Percentiles rank a stretch among this genome's conserved stretches.
phyloP scores from a whole-genome alignment of 2,329 filamentous ascomycete species.

The Xylaria sp. region DNA sequence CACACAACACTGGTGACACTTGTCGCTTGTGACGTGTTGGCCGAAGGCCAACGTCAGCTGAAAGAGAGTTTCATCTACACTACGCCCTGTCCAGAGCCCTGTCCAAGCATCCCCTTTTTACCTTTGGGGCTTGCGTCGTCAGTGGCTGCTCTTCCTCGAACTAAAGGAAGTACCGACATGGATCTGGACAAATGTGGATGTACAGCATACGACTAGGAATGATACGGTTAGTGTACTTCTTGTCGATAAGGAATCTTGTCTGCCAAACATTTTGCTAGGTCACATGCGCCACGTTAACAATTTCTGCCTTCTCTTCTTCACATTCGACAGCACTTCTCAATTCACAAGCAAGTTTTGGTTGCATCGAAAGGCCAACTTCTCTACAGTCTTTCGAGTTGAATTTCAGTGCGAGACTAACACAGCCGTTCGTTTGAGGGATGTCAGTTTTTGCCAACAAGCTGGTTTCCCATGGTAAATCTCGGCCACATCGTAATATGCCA shows the following conservation, averaged over 20 bases:
- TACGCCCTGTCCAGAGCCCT: background rate
- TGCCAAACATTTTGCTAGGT: slow-evolving; percentile 3
- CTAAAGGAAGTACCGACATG: background rate
- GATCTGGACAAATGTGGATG: background rate
- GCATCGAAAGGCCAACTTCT: slow-evolving; percentile 42
- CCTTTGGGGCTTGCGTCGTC: slow-evolving; percentile 10
- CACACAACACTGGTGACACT: slow-evolving; percentile 19
- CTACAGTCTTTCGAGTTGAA: slow-evolving; percentile 46
- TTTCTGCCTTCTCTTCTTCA: slow-evolving; percentile 40
- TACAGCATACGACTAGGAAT: background rate
- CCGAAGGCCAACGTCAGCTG: slow-evolving; percentile 25
- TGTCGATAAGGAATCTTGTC: slow-evolving; percentile 28
- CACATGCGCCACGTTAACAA: background rate
- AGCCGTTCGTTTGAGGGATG: slow-evolving; percentile 54
- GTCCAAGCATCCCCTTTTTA: background rate
- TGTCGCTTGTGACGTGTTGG: slow-evolving; percentile 26
- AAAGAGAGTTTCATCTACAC: slow-evolving; percentile 13
- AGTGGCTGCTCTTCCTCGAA: slow-evolving; percentile 5
- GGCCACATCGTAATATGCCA: slow-evolving; percentile 46
- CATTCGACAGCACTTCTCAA: slow-evolving; percentile 51
- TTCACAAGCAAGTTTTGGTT: slow-evolving; percentile 46
- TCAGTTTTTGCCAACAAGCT: slow-evolving; percentile 45
- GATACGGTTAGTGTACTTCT: slow-evolving; percentile 16
- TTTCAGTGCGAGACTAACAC: slow-evolving; percentile 50
- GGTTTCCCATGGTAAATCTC: slow-evolving; percentile 52